phyloP scores from a whole-genome alignment of 108 stramenopile genomes.

The Pseudonitzschia multiseries region DNA sequence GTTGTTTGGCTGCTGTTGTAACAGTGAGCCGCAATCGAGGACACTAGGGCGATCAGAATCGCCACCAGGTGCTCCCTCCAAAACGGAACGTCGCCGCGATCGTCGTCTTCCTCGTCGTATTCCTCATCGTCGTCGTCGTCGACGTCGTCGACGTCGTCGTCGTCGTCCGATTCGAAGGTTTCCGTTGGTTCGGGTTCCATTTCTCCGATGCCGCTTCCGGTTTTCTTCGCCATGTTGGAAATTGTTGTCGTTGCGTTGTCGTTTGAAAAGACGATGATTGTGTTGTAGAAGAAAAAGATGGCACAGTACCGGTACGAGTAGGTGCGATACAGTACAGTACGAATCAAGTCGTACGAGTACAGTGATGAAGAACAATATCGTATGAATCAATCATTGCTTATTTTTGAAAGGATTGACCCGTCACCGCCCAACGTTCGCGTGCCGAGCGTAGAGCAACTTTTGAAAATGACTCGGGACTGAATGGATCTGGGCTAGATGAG shows the following conservation, averaged over 20 bases:
- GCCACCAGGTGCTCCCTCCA: conserved; percentile 65
- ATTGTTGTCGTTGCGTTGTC: background rate
- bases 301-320: too few relatives aligned
- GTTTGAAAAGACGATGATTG: background rate
- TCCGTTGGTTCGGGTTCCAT: conserved; percentile 7
- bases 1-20: conserved; percentile 11
- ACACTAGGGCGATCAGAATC: conserved; percentile 58
- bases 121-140: conserved; percentile 22
- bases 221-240: background rate
- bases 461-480: too few relatives aligned
- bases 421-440: too few relatives aligned
- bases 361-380: too few relatives aligned
- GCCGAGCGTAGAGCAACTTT: too few relatives aligned
- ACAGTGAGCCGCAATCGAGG: conserved; percentile 40
- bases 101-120: conserved; percentile 14
- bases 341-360: too few relatives aligned
- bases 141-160: conserved; percentile 37
- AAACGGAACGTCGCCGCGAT: conserved; percentile 17
- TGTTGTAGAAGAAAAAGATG: background rate
- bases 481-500: too few relatives aligned
- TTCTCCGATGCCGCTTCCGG: too few relatives aligned
- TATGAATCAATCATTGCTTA: too few relatives aligned
- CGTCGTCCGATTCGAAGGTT: conserved; percentile 20
- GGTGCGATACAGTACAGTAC: too few relatives aligned
- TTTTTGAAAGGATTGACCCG: too few relatives aligned